phyloP scores from a whole-genome alignment of 352 stramenopile genomes.

The Achlya hypogyna region DNA sequence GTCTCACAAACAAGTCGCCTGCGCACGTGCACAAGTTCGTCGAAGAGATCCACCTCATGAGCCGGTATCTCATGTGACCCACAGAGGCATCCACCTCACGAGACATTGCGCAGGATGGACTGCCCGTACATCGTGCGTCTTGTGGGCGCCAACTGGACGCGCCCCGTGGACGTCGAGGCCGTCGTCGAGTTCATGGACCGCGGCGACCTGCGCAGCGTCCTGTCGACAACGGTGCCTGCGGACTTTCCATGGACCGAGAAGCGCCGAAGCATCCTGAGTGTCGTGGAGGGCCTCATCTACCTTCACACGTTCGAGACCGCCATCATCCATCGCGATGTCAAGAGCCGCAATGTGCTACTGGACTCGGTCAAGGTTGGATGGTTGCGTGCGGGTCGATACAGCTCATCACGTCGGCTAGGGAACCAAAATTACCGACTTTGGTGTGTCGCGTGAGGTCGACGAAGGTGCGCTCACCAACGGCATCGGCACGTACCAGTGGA shows the following conservation, averaged over 20 bases:
- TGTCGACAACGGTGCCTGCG: not conserved
- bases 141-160: not conserved
- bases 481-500: constrained; percentile 32
- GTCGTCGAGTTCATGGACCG: constrained; percentile 18
- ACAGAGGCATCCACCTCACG: not conserved
- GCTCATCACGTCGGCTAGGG: too few relatives aligned
- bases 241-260: constrained; percentile 3
- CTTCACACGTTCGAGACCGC: constrained; percentile 21
- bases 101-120: not conserved
- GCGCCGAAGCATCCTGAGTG: not conserved
- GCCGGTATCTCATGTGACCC: not conserved
- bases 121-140: constrained; percentile 1
- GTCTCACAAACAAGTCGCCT: not conserved
- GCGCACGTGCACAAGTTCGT: not conserved
- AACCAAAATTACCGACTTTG: constrained; percentile 35
- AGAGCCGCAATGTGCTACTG: constrained; percentile 39
- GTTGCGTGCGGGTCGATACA: too few relatives aligned
- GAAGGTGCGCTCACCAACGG: constrained; percentile 25
- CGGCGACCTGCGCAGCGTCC: constrained; percentile 6
- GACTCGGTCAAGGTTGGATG: constrained; percentile 23
- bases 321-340: constrained; percentile 40
- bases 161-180: not conserved
- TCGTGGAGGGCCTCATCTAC: not conserved
- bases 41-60: constrained; percentile 2
- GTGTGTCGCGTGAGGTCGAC: constrained; percentile 22